phyloP scores from a whole-genome alignment of 1,139 yeast genomes.

The Geotrichum bryndzae region DNA sequence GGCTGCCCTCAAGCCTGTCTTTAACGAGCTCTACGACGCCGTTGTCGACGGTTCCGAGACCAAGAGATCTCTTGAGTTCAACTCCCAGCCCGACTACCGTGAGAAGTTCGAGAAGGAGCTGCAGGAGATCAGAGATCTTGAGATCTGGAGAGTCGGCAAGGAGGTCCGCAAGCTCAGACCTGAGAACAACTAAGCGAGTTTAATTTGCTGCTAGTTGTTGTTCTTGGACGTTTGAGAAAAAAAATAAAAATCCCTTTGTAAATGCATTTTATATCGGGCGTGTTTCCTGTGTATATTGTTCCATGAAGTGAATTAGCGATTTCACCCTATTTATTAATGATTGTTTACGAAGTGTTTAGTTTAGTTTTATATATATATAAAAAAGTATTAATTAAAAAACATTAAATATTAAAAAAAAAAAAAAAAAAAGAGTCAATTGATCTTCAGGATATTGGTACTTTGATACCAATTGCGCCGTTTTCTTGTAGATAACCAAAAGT shows the following conservation, averaged over 20 bases:
- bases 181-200: constrained; percentile 70
- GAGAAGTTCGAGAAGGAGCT: constrained; percentile 92
- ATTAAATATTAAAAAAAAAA: neutral
- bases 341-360: constrained; percentile 10
- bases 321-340: constrained; percentile 17
- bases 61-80: constrained; percentile 95
- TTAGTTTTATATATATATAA: neutral
- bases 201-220: neutral
- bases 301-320: constrained; percentile 19
- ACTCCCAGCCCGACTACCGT: constrained; percentile 97
- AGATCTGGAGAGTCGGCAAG: constrained; percentile 99
- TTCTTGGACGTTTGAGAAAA: neutral
- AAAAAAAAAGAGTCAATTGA: neutral
- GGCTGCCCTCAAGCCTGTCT: constrained; percentile 97
- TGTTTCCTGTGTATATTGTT: constrained; percentile 19
- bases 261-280: constrained; percentile 14
- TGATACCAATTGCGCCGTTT: too few species aligned
- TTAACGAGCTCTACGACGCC: constrained; percentile 89
- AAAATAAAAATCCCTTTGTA: constrained; percentile 12
- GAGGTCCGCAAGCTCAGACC: constrained; percentile 99
- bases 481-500: too few species aligned
- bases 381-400: neutral
- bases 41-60: constrained; percentile 97
- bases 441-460: too few species aligned
- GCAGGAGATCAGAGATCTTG: constrained; percentile 89